Conservation (phyloP, 768 basidiomycete species). For the Lentinula boryana region DNA sequence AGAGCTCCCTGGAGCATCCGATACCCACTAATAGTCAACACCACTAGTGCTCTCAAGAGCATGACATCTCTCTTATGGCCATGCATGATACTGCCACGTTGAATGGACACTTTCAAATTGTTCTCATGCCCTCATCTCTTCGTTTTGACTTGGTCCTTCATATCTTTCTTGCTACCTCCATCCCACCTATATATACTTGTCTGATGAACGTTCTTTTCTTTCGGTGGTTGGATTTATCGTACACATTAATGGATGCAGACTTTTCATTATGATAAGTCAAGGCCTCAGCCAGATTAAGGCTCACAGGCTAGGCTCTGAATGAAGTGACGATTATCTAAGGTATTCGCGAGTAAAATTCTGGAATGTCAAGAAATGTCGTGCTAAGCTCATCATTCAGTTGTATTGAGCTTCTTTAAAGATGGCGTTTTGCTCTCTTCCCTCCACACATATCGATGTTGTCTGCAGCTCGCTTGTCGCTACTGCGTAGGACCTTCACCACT, state of each 20-base stretch:
- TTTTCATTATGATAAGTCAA: conserved; percentile 10
- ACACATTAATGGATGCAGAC: conserved; percentile 17
- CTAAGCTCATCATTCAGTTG: conserved; percentile 3
- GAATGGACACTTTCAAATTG: conserved; percentile 4
- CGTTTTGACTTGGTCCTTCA: conserved; percentile 22
- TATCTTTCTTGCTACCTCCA: conserved; percentile 17
- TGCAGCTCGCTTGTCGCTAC: conserved; percentile 21
- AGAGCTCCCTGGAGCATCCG: conserved; percentile 13
- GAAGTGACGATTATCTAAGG: background rate
- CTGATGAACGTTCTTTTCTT: conserved; percentile 7
- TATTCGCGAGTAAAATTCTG: background rate
- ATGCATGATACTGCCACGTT: conserved; percentile 24
- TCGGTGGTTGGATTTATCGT: conserved; percentile 20
- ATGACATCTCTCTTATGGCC: conserved; percentile 27
- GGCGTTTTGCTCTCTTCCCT: conserved; percentile 13
- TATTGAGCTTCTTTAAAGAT: background rate
- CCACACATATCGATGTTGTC: conserved; percentile 24
- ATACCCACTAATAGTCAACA: conserved; percentile 17
- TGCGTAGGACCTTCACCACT: conserved; percentile 31
- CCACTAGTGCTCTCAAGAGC: background rate
- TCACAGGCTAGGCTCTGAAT: background rate
- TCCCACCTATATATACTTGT: conserved; percentile 18
- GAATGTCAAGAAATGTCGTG: conserved; percentile 2
- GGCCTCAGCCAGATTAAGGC: background rate
- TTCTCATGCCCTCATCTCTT: conserved; percentile 16